A percentile compares a stretch with the other conserved stretches of the same genome.
Evolutionary conservation across 2,329 filamentous ascomycete genomes (phyloP).

Genomic region (Aspergillus viridinutans): DNA sequence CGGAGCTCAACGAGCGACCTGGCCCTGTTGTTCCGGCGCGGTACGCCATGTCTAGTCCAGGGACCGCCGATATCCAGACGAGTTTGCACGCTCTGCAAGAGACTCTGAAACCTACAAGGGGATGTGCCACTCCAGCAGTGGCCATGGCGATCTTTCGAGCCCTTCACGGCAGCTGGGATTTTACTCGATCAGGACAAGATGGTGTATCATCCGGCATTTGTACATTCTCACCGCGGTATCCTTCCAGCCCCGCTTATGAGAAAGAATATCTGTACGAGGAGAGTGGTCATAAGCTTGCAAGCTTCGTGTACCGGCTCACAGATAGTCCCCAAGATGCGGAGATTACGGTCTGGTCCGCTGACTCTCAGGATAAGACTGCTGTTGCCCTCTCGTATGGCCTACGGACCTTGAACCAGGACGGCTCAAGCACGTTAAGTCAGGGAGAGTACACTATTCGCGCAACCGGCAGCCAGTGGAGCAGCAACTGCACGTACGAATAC

Average conservation of each 20-base stretch:
- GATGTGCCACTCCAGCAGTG: slow-evolving; percentile 52
- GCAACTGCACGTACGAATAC: slow-evolving; percentile 11
- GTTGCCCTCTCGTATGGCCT: slow-evolving; percentile 7
- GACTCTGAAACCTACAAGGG: slow-evolving; percentile 31
- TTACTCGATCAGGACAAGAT: slow-evolving; percentile 48
- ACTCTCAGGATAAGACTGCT: neutral
- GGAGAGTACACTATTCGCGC: slow-evolving; percentile 16
- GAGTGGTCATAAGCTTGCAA: neutral
- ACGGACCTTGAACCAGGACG: neutral
- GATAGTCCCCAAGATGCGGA: slow-evolving; percentile 5
- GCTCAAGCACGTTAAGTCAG: neutral
- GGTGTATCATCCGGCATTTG: slow-evolving; percentile 57
- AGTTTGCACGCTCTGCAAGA: slow-evolving; percentile 46
- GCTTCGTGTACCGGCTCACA: slow-evolving; percentile 12
- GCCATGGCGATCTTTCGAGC: slow-evolving; percentile 65
- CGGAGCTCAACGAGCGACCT: slow-evolving; percentile 29
- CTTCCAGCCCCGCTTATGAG: slow-evolving; percentile 44
- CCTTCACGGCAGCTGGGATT: slow-evolving; percentile 65
- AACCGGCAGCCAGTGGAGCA: neutral
- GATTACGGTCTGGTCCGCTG: slow-evolving; percentile 14
- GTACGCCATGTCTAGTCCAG: slow-evolving; percentile 33
- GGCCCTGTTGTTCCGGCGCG: slow-evolving; percentile 52
- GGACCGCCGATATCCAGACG: slow-evolving; percentile 34
- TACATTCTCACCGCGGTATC: slow-evolving; percentile 58
- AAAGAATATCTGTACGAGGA: slow-evolving; percentile 34